Conservation (phyloP, 805 yeast genomes). For the Nakazawaea populi region DNA sequence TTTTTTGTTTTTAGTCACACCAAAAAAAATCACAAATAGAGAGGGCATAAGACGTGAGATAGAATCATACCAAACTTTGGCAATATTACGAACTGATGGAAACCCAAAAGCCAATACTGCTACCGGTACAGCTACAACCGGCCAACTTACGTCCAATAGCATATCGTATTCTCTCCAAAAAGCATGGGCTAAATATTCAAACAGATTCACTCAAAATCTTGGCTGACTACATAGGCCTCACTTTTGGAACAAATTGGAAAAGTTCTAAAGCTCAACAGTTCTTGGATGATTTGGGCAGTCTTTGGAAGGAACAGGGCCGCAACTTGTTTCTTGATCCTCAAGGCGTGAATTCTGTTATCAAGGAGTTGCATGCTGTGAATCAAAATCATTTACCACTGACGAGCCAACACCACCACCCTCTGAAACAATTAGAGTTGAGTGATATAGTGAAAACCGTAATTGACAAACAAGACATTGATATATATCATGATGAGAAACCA, state of each 20-base stretch:
- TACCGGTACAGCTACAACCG: constrained; percentile 46
- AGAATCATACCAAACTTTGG: not conserved
- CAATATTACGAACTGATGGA: not conserved
- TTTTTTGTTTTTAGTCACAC: not conserved
- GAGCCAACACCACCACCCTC: not conserved
- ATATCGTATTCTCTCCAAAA: constrained; percentile 82
- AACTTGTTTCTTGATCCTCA: constrained; percentile 82
- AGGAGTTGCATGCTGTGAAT: constrained; percentile 33
- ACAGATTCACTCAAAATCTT: constrained; percentile 73
- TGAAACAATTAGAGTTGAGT: constrained; percentile 8
- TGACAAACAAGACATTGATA: constrained; percentile 6
- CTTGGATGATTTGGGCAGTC: constrained; percentile 70
- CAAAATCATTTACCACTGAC: too few species aligned
- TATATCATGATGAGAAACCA: constrained; percentile 2
- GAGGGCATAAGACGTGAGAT: not conserved
- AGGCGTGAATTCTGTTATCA: constrained; percentile 56
- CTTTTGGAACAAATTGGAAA: constrained; percentile 86
- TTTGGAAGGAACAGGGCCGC: constrained; percentile 87
- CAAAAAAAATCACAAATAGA: not conserved
- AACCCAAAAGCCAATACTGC: constrained; percentile 3
- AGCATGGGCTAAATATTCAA: constrained; percentile 86
- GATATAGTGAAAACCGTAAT: constrained; percentile 9
- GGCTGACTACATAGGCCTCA: constrained; percentile 69
- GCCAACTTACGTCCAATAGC: constrained; percentile 87
- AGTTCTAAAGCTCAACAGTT: constrained; percentile 54